Evolutionary conservation across 2,329 filamentous ascomycete species (phyloP), one percentile per base, ranked within the genome.

Genomic region (Paecilomyces dactylethromorphus): DNA sequence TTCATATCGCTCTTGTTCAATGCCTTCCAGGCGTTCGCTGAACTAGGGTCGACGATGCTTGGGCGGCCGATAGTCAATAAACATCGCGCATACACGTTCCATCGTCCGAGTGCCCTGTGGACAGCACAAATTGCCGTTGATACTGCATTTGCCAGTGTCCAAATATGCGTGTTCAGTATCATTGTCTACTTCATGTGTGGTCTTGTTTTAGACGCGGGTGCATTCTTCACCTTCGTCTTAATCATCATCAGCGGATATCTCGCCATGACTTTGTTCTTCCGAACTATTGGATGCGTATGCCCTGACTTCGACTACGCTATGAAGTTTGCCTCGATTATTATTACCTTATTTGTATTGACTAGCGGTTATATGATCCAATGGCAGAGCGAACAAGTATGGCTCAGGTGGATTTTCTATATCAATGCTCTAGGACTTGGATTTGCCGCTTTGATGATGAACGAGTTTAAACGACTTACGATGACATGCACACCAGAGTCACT

Each of bases 81-180:
- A 69, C 87, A 90, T 71, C 88, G 88, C 67, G 84, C 89, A 0
- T 95, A 91, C 65, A 88, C 90, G 0, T 93, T 95, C 69, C 88
- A 94, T 70, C 82, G 90, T 33, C 91, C 91, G 0, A 91, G 89
- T 0, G 90, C 91, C 0, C 76, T 94, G 0, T 94, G 90, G 86
- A 87, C 94, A 59, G 90, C 87, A 0, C 91, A 94, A 69, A 92
- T 94, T 54, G 80, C 89, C 13, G 88, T 92, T 8, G 91, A 95
- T 65, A 82, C 88, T 55, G 82, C 86, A 0, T 93, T 94, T 68
- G 81, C 88, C 0, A 82, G 87, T 0, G 81, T 80, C 2, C 86
- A 91, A 64, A 91, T 91, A 54, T 68, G 91, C 60, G 72, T 90
- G 1, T 92, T 92, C 68, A 84, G 81, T 11, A 79, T 92, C 56